Evolutionary conservation across 129 eudicot genomes (phyloP), one percentile per base, ranked within the genome.

Genomic region (Apium graveolens): DNA sequence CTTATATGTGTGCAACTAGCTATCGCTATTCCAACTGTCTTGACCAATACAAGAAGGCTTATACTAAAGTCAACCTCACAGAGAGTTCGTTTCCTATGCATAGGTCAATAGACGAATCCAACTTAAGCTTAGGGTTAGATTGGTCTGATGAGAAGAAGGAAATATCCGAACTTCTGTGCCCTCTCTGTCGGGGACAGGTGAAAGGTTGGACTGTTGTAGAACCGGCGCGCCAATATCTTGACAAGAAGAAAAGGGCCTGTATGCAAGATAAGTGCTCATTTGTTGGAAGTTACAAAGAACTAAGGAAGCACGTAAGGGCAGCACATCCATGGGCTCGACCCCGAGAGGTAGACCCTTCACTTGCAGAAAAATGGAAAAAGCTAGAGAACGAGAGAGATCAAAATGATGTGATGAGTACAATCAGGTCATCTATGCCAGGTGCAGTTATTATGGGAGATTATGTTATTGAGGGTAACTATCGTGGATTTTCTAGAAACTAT

Each of bases 131-230:
- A 31, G 75, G 42, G 26, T 76, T 82, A 37, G 83, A 37, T 82
- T 65, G 70, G 45, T 37, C 79, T 26, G 57, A 51, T n/a, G 76
- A 78, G 37, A 78, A 78, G 77, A 44, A 41, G 32, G 53, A 68
- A 78, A 27, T 29, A 8, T 72, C 85, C n/a, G 86, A 80, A 53
- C 90, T 89, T 76, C 44, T 86, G 44, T 89, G 90, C 83, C 93
- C 89, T 27, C 90, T 89, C 34, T 89, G 93, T 62, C 87, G 93
- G 66, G 93, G 93, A 76, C 87, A 84, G 82, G 88, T 89, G 16
- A 89, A 89, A 81, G 93, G 90, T 49, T 89, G 93, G 93, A 86
- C 90, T 0, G 88, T 86, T 81, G 90, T 86, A 9, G 82, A 86
- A 69, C 90, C 79, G 32, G 88, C 93, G 5, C 90, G 90, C 78